A percentile compares a stretch with the other conserved stretches of the same genome.
These are phyloP conservation scores for Alectoria sarmentosa DNA, from an alignment of 495 filamentous ascomycete genomes.

Conservation along the genomic window DNA sequence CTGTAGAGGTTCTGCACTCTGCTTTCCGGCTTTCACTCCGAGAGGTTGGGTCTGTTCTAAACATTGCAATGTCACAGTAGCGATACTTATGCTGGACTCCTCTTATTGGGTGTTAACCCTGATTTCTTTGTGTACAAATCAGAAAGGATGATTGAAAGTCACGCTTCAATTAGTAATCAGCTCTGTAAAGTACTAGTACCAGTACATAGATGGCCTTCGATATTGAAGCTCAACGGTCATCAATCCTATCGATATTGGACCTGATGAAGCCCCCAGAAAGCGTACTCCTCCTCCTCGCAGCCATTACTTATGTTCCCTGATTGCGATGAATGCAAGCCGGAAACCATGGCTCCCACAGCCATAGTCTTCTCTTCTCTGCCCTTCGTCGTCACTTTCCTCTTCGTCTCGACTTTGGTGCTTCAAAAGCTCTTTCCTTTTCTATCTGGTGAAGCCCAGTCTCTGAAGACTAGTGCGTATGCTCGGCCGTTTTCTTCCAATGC, in stretches of 20 bases:
- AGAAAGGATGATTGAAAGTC: no score
- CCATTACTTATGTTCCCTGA: conserved; percentile 31
- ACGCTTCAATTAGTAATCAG: not conserved
- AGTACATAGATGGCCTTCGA: no score
- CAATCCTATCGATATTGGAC: not conserved
- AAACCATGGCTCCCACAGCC: conserved; percentile 24
- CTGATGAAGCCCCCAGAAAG: not conserved
- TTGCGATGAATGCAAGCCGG: conserved; percentile 39
- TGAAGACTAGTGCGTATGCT: conserved; percentile 25
- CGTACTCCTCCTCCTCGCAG: not conserved
- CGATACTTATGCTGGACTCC: not conserved
- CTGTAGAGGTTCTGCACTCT: not conserved
- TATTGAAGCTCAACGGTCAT: not conserved
- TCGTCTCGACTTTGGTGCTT: conserved; percentile 48
- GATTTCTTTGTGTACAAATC: no score
- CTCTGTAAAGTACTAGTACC: no score
- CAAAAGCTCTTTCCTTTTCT: conserved; percentile 59
- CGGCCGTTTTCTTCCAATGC: conserved; percentile 24
- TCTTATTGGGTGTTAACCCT: no score
- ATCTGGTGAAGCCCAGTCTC: conserved; percentile 41
- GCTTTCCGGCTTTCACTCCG: not conserved
- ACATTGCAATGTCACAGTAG: not conserved
- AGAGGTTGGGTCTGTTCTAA: not conserved
- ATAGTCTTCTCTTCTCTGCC: conserved; percentile 45
- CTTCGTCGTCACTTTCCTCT: conserved; percentile 55